These are phyloP conservation scores for Glycine tomentella DNA, from an alignment of 306 rosid genomes.

Conservation along the genomic window DNA sequence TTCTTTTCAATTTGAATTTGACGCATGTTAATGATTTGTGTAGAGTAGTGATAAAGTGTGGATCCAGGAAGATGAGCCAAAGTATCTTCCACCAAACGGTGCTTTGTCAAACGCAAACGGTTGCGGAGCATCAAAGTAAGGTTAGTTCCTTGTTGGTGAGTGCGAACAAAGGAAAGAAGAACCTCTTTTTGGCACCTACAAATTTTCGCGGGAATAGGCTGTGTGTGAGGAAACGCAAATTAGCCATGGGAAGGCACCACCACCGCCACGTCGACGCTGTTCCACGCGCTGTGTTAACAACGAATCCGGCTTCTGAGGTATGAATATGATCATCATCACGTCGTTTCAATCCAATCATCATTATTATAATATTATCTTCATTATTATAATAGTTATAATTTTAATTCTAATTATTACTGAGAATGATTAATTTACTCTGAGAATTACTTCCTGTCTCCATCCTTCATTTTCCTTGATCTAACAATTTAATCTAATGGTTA, in stretches of 20 bases:
- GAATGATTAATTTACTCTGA: no score
- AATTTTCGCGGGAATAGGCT: slow-evolving; percentile 66
- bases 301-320: slow-evolving; percentile 68
- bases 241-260: slow-evolving; percentile 57
- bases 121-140: slow-evolving; percentile 65
- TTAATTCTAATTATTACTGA: no score
- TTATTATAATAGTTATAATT: no score
- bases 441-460: no score
- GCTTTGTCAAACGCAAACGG: slow-evolving; percentile 58
- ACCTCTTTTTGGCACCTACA: slow-evolving; percentile 54
- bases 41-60: slow-evolving; percentile 50
- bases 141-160: slow-evolving; percentile 58
- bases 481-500: no score
- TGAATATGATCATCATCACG: neutral
- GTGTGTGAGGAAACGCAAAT: slow-evolving; percentile 55
- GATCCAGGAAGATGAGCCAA: slow-evolving; percentile 70
- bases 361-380: neutral
- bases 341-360: slow-evolving; percentile 13
- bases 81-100: slow-evolving; percentile 70
- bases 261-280: slow-evolving; percentile 21
- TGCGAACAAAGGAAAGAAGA: slow-evolving; percentile 64
- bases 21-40: slow-evolving; percentile 48
- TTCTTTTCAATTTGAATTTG: neutral
- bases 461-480: no score
- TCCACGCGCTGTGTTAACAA: slow-evolving; percentile 72